Percentiles rank a stretch among this genome's conserved stretches.
These are phyloP conservation scores for Candida anglica DNA, from an alignment of 805 yeast genomes.

Conservation along the genomic window DNA sequence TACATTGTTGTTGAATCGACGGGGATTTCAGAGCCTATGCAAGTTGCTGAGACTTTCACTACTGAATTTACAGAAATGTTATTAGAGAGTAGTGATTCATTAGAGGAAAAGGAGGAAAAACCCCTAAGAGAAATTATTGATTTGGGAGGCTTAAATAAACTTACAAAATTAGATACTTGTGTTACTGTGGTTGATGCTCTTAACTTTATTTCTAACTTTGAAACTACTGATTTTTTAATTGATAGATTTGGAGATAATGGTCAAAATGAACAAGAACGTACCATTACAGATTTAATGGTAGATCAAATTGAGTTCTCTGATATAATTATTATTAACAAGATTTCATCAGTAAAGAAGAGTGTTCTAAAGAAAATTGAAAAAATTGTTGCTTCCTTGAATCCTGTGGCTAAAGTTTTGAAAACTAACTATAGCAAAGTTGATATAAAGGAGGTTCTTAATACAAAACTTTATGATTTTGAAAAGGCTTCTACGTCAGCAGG, in stretches of 20 bases:
- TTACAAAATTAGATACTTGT: conserved; percentile 40
- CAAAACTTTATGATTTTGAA: conserved; percentile 36
- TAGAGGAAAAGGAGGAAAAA: conserved; percentile 9
- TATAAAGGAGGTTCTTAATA: conserved; percentile 29
- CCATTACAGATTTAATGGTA: conserved; percentile 42
- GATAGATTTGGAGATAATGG: conserved; percentile 39
- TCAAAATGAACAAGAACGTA: conserved; percentile 38
- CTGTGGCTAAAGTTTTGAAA: conserved; percentile 34
- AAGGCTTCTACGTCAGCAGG: conserved; percentile 42
- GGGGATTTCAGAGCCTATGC: conserved; percentile 48
- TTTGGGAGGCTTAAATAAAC: conserved; percentile 37
- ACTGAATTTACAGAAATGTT: conserved; percentile 35
- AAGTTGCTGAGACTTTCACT: conserved; percentile 47
- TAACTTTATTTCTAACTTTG: conserved; percentile 38
- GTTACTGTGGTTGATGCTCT: conserved; percentile 45
- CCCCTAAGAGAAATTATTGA: conserved; percentile 21
- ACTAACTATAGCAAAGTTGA: conserved; percentile 37
- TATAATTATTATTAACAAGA: conserved; percentile 40
- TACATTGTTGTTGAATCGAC: conserved; percentile 45
- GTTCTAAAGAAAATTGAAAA: conserved; percentile 22
- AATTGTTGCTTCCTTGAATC: conserved; percentile 35
- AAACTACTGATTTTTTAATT: conserved; percentile 39
- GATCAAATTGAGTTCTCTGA: conserved; percentile 47
- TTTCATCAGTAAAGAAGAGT: conserved; percentile 21
- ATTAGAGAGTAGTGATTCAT: conserved; percentile 16